Percentiles rank a stretch among this genome's conserved stretches.
phyloP scores from a whole-genome alignment of 306 rosid genomes.

The Fragaria iinumae region DNA sequence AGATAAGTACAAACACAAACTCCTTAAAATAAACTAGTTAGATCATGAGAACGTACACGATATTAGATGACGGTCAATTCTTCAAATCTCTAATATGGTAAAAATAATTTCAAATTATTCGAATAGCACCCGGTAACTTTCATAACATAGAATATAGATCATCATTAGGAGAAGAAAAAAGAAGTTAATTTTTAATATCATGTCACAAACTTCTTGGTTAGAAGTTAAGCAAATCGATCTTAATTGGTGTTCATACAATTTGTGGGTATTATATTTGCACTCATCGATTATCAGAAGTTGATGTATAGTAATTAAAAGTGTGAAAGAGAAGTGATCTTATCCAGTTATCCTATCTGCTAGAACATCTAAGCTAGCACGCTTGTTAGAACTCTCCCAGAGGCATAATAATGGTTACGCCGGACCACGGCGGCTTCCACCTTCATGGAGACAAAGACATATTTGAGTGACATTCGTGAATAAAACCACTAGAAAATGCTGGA shows the following conservation, averaged over 20 bases:
- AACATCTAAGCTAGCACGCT: neutral
- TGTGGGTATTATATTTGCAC: neutral
- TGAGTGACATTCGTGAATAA: neutral
- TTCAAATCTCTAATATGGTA: neutral
- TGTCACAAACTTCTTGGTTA: neutral
- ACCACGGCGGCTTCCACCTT: slow-evolving; percentile 20
- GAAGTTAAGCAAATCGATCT: too few relatives aligned
- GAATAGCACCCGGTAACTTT: neutral
- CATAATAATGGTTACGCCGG: neutral
- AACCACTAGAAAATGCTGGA: neutral
- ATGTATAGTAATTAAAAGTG: neutral
- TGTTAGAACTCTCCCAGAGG: neutral
- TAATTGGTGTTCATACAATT: neutral
- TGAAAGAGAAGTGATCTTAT: neutral
- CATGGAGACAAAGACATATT: slow-evolving; percentile 1
- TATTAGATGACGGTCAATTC: too few relatives aligned
- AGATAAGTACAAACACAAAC: neutral
- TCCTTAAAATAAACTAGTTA: too few relatives aligned
- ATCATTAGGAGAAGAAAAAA: too few relatives aligned
- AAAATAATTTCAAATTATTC: too few relatives aligned
- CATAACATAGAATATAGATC: neutral
- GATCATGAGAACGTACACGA: too few relatives aligned
- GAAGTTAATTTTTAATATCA: too few relatives aligned
- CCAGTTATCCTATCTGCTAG: slow-evolving; percentile 11
- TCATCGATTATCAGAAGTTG: neutral